Conservation (phyloP, 352 stramenopile genomes). For the Globisporangium nodosum region DNA sequence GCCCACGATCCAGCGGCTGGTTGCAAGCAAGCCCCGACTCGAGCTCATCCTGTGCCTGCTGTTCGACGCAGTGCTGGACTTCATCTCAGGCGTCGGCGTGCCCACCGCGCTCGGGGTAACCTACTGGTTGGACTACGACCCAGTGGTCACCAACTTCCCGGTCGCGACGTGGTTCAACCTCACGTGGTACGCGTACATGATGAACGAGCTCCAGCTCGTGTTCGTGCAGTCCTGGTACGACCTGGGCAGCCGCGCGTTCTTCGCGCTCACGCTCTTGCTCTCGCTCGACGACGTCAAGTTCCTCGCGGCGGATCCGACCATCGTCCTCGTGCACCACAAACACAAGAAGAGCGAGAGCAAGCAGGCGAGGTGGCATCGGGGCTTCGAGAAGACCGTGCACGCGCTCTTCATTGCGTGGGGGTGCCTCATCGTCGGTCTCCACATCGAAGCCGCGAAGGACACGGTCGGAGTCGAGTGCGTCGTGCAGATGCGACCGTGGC, state of each 20-base stretch:
- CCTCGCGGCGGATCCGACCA: conserved; percentile 13
- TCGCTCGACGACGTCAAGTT: conserved; percentile 17
- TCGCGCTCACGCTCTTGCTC: conserved; percentile 11
- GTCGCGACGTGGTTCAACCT: conserved; percentile 32
- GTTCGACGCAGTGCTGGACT: conserved; percentile 23
- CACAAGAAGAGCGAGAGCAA: background rate
- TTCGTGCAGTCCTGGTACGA: conserved; percentile 17
- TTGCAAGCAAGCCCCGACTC: conserved; percentile 11
- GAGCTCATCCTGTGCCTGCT: conserved; percentile 28
- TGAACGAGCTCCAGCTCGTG: conserved; percentile 43
- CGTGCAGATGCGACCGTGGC: conserved; percentile 37
- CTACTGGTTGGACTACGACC: conserved; percentile 21
- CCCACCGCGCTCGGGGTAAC: conserved; percentile 12
- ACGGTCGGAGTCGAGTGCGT: conserved; percentile 14
- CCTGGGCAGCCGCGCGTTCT: conserved; percentile 15
- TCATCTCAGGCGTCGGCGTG: conserved; percentile 33
- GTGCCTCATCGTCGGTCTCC: conserved; percentile 21
- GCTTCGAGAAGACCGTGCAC: conserved; percentile 5
- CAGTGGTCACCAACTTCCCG: conserved; percentile 5
- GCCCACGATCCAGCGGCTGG: conserved; percentile 16
- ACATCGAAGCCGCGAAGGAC: conserved; percentile 16
- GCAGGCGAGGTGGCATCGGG: conserved; percentile 1
- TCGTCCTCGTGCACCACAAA: background rate
- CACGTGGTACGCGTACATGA: conserved; percentile 28
- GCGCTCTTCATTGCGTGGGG: conserved; percentile 24